These are phyloP conservation scores for Smallanthus sonchifolius DNA, from an alignment of 129 eudicot genomes.

Conservation along the genomic window DNA sequence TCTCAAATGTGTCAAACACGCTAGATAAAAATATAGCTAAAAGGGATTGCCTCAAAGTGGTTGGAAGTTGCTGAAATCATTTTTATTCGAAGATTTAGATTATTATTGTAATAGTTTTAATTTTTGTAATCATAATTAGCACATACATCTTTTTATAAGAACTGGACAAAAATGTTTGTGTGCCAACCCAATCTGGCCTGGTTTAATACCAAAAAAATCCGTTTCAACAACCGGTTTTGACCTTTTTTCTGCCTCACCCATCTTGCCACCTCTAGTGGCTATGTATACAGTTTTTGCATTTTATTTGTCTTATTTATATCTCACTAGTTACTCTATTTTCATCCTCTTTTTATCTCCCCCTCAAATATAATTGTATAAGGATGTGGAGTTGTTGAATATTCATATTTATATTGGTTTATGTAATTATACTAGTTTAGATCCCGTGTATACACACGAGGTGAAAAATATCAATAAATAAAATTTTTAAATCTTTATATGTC, in stretches of 20 bases:
- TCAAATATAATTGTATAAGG: background rate
- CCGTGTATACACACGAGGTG: too few species aligned
- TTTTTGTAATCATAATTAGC: background rate
- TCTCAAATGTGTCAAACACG: background rate
- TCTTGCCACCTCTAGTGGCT: background rate
- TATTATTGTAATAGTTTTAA: background rate
- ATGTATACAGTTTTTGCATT: background rate
- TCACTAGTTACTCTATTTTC: background rate
- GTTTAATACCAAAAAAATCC: background rate
- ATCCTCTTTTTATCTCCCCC: background rate
- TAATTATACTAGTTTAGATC: too few species aligned
- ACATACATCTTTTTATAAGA: background rate
- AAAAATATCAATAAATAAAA: too few species aligned
- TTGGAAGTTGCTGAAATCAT: background rate
- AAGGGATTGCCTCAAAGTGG: background rate
- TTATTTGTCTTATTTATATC: background rate
- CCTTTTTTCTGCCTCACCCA: background rate
- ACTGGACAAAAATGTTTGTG: background rate
- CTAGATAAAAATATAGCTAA: background rate
- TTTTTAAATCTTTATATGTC: too few species aligned
- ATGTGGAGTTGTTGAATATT: background rate
- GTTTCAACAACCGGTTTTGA: background rate
- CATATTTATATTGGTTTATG: background rate
- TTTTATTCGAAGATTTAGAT: background rate
- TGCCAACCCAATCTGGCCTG: background rate